These are phyloP conservation scores for Nakazawaea peltata DNA, from an alignment of 805 yeast species.

Conservation along the genomic window DNA sequence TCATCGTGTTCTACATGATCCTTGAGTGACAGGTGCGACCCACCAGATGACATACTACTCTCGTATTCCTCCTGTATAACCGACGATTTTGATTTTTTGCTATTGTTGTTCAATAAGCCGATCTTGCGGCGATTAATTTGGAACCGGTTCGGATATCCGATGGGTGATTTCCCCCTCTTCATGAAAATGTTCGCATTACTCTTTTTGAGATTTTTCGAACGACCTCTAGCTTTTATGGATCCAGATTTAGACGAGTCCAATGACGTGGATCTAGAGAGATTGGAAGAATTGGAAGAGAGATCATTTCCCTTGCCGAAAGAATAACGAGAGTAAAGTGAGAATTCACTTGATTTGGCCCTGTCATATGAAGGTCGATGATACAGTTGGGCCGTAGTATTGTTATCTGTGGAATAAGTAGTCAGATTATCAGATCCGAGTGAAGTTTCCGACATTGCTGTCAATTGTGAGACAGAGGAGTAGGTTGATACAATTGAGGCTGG, in stretches of 20 bases:
- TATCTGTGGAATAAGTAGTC: constrained; percentile 28
- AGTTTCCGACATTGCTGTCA: constrained; percentile 43
- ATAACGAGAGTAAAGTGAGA: constrained; percentile 18
- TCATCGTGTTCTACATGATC: too few species aligned
- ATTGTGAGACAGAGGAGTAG: constrained; percentile 36
- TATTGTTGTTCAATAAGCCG: constrained; percentile 3
- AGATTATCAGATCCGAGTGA: constrained; percentile 28
- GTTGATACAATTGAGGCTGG: constrained; percentile 48
- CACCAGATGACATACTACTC: constrained; percentile 5
- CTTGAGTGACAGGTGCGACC: constrained; percentile 6
- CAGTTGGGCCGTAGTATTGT: constrained; percentile 2
- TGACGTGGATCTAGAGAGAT: constrained; percentile 25
- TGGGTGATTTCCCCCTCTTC: constrained; percentile 25
- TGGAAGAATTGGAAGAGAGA: constrained; percentile 26
- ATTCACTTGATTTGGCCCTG: constrained; percentile 25
- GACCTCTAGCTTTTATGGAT: constrained; percentile 19
- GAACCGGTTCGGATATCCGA: constrained; percentile 13
- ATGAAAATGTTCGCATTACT: constrained; percentile 10
- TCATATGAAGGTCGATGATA: constrained; percentile 16
- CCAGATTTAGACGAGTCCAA: constrained; percentile 21
- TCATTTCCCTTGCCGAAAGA: background rate
- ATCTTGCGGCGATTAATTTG: constrained; percentile 3
- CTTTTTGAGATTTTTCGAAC: constrained; percentile 18
- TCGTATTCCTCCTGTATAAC: constrained; percentile 10
- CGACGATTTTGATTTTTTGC: constrained; percentile 3